phyloP scores from a whole-genome alignment of 257 asterid genomes.

The Prunella vulgaris region DNA sequence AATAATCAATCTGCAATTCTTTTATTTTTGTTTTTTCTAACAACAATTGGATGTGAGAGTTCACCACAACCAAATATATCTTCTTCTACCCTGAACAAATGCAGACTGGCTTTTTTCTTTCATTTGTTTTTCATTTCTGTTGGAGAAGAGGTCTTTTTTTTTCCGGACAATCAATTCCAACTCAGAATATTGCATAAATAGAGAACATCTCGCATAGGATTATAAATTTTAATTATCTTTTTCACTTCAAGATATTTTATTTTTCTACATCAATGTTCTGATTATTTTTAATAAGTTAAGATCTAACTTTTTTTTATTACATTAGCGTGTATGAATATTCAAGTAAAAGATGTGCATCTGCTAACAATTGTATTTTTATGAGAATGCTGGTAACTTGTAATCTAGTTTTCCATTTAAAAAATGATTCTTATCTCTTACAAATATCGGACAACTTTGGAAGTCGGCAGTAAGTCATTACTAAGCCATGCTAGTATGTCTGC shows the following conservation, averaged over 20 bases:
- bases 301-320: neutral
- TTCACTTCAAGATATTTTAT: neutral
- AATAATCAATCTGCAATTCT: neutral
- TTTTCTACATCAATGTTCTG: neutral
- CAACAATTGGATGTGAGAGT: neutral
- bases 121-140: neutral
- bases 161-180: neutral
- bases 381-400: neutral
- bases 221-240: neutral
- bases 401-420: conserved; percentile 1
- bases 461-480: conserved; percentile 3
- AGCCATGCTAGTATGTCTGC: neutral
- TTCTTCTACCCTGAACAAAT: neutral
- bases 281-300: neutral
- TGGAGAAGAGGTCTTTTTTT: neutral
- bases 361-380: neutral
- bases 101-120: neutral
- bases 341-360: neutral
- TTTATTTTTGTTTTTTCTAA: neutral
- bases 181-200: neutral
- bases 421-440: neutral
- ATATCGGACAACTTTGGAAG: neutral
- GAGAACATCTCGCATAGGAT: neutral
- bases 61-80: neutral
- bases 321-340: neutral